Percentiles rank a stretch among this genome's conserved stretches.
These are phyloP conservation scores for Diospyros kaki DNA, from an alignment of 148 eudicot species.

Conservation along the genomic window DNA sequence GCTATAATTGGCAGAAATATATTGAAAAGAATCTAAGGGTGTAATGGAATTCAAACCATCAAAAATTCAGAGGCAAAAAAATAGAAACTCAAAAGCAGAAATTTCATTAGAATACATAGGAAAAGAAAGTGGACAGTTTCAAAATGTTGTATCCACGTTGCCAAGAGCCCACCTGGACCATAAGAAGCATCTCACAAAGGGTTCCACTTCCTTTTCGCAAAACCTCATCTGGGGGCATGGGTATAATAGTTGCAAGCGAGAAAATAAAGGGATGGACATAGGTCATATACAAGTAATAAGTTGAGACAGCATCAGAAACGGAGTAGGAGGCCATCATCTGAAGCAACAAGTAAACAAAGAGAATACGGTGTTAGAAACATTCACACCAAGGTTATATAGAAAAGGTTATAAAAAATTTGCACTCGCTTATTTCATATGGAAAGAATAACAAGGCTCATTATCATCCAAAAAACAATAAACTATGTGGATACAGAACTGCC, in stretches of 20 bases:
- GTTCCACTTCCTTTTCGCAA: conserved; percentile 99
- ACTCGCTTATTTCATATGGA: neutral
- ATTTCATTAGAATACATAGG: neutral
- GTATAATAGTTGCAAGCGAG: conserved; percentile 96
- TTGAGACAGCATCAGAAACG: conserved; percentile 98
- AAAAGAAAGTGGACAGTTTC: neutral
- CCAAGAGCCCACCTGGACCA: conserved; percentile 81
- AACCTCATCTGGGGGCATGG: conserved; percentile 99
- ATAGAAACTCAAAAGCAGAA: neutral
- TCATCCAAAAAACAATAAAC: neutral
- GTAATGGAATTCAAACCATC: neutral
- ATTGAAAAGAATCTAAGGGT: neutral
- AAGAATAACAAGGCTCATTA: neutral
- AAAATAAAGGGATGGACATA: conserved; percentile 98
- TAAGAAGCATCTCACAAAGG: conserved; percentile 98
- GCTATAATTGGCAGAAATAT: neutral
- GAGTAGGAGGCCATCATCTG: conserved; percentile 99
- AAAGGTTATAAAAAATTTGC: neutral
- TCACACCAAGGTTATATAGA: neutral
- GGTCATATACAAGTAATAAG: conserved; percentile 97
- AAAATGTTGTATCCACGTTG: neutral
- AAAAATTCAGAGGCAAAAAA: neutral
- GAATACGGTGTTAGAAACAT: conserved; percentile 15
- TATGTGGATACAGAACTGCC: neutral
- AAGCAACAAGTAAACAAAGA: conserved; percentile 21